Evolutionary conservation across 2,329 filamentous ascomycete species (phyloP).

Genomic region (Colletotrichum truncatum): DNA sequence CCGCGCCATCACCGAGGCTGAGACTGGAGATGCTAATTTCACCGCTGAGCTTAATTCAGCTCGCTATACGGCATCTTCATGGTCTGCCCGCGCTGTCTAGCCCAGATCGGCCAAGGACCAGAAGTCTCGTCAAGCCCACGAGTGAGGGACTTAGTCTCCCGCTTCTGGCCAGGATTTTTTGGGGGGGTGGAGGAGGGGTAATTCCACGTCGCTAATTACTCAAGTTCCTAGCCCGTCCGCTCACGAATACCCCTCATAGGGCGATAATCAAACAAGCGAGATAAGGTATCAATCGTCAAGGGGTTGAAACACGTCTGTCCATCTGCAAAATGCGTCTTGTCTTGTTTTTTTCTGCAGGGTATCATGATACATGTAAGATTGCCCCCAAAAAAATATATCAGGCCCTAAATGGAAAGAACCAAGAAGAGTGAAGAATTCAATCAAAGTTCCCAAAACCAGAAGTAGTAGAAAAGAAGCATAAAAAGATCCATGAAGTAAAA

Average conservation of each 20-base stretch:
- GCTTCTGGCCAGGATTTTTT: not conserved
- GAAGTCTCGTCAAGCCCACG: not conserved
- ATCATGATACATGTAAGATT: constrained; percentile 30
- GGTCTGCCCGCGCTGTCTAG: not conserved
- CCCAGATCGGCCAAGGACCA: not conserved
- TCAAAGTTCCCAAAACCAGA: not conserved
- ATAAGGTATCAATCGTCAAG: constrained; percentile 26
- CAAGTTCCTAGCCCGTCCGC: not conserved
- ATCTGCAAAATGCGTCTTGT: constrained; percentile 11
- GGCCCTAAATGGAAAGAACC: constrained; percentile 8
- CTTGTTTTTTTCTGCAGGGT: constrained; percentile 30
- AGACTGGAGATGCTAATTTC: not conserved
- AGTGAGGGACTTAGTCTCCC: constrained; percentile 10
- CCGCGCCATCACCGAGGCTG: constrained; percentile 4
- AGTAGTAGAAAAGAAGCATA: constrained; percentile 11
- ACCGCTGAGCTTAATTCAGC: constrained; percentile 7
- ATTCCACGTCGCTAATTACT: constrained; percentile 9
- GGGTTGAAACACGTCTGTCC: constrained; percentile 24
- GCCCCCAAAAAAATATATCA: constrained; percentile 17
- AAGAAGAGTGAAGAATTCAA: constrained; percentile 6
- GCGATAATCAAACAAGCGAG: constrained; percentile 30
- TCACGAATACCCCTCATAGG: constrained; percentile 3
- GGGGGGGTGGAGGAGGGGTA: constrained; percentile 8
- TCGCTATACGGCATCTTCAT: not conserved
- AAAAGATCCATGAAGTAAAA: not conserved